Evolutionary conservation across 495 filamentous ascomycete genomes (phyloP).

Genomic region (Penicillium dipodomyicola): DNA sequence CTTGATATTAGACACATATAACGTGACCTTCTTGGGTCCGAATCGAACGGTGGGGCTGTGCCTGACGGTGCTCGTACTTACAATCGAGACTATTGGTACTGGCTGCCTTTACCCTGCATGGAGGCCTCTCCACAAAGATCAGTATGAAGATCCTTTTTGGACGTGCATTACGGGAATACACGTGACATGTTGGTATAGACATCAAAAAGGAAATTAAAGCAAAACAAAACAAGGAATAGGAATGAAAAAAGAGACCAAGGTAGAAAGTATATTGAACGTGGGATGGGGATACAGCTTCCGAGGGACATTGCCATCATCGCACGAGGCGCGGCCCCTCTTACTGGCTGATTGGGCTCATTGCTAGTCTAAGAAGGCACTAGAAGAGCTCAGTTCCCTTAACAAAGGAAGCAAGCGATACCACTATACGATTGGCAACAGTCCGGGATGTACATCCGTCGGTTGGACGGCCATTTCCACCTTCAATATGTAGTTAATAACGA

Average conservation of each 20-base stretch:
- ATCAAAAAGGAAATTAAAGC: not conserved
- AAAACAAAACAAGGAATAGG: not conserved
- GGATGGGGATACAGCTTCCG: not conserved
- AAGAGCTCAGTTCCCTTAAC: not conserved
- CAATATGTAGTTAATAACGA: not conserved
- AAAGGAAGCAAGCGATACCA: not conserved
- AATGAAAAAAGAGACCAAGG: not conserved
- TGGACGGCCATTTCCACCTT: not conserved
- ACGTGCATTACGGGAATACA: not conserved
- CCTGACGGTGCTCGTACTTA: not conserved
- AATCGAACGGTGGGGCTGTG: not conserved
- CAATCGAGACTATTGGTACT: constrained; percentile 8
- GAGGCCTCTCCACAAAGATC: not conserved
- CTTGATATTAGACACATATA: constrained; percentile 1
- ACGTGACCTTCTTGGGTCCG: constrained; percentile 1
- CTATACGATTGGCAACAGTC: not conserved
- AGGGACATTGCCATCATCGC: not conserved
- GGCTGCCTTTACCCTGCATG: constrained; percentile 13
- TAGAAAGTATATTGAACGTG: not conserved
- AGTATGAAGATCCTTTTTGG: not conserved
- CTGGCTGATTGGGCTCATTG: not conserved
- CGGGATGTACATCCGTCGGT: not conserved
- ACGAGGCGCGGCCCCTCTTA: not conserved
- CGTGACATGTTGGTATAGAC: not conserved
- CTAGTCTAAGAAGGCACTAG: not conserved